These are phyloP conservation scores for Talaromyces liani DNA, from an alignment of 495 filamentous ascomycete genomes.

Conservation along the genomic window DNA sequence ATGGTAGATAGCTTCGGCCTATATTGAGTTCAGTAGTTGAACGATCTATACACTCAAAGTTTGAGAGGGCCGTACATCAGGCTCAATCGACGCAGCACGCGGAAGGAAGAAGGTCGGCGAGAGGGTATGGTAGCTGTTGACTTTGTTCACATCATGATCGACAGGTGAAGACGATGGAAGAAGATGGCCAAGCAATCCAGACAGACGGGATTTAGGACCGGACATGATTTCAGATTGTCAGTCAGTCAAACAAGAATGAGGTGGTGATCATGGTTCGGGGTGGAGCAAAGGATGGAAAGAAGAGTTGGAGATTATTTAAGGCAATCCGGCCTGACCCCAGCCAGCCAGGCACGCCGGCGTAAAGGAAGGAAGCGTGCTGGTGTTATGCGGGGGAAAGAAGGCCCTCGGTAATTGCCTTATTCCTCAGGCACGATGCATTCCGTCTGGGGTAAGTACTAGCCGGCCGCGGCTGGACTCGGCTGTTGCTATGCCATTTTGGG, in stretches of 20 bases:
- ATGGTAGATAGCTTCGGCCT: constrained; percentile 83
- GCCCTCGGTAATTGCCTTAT: background rate
- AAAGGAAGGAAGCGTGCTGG: background rate
- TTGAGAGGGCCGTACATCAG: constrained; percentile 47
- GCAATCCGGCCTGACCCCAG: background rate
- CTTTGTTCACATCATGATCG: constrained; percentile 16
- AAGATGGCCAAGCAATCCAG: constrained; percentile 58
- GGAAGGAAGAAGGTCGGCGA: constrained; percentile 87
- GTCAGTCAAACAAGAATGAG: background rate
- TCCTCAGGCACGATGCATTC: background rate
- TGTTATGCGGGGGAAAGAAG: background rate
- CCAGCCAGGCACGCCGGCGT: background rate
- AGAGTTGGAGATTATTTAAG: background rate
- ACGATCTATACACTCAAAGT: background rate
- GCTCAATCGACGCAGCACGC: constrained; percentile 84
- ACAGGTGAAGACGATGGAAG: constrained; percentile 26
- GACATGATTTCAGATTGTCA: constrained; percentile 38
- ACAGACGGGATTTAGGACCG: constrained; percentile 46
- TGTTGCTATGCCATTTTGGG: background rate
- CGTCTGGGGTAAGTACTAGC: background rate
- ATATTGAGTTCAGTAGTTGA: background rate
- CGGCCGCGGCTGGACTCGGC: background rate
- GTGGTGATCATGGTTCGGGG: background rate
- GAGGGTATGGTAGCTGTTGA: constrained; percentile 70
- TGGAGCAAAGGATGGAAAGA: background rate